phyloP scores from a whole-genome alignment of 2,329 filamentous ascomycete genomes.

The Pyrenophora graminea region DNA sequence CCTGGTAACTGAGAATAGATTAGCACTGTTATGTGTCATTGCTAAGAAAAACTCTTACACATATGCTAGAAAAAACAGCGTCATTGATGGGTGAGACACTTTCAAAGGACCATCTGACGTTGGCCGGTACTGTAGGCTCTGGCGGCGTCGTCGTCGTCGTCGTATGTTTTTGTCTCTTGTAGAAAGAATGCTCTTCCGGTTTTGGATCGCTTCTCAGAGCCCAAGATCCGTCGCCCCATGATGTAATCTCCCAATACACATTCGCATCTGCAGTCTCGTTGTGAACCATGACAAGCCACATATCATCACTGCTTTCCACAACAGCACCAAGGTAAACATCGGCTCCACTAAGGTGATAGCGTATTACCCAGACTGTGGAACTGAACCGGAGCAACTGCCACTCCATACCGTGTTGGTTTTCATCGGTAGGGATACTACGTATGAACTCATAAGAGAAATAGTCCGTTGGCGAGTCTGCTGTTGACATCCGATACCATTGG shows the following conservation, averaged over 20 bases:
- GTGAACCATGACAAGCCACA: slow-evolving; percentile 23
- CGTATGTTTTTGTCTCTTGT: neutral
- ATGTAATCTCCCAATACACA: slow-evolving; percentile 26
- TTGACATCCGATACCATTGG: slow-evolving; percentile 29
- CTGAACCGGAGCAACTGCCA: slow-evolving; percentile 31
- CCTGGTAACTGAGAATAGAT: neutral
- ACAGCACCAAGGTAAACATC: slow-evolving; percentile 23
- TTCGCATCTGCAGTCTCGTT: slow-evolving; percentile 23
- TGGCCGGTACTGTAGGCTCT: slow-evolving; percentile 22
- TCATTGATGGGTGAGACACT: slow-evolving; percentile 16
- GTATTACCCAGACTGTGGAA: slow-evolving; percentile 20
- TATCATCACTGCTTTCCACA: slow-evolving; percentile 10
- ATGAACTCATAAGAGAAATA: no score
- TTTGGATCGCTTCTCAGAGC: slow-evolving; percentile 28
- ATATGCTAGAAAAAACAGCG: no score
- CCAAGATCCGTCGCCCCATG: slow-evolving; percentile 29
- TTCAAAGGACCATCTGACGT: slow-evolving; percentile 13
- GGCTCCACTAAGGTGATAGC: slow-evolving; percentile 18
- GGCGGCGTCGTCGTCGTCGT: slow-evolving; percentile 13
- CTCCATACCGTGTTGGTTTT: neutral
- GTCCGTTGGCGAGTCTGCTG: neutral
- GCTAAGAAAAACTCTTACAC: neutral
- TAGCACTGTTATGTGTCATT: neutral
- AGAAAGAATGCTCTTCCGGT: slow-evolving; percentile 20
- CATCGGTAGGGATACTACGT: no score